Evolutionary conservation across 148 eudicot species (phyloP).

Genomic region (Vaccinium vitisidaea): DNA sequence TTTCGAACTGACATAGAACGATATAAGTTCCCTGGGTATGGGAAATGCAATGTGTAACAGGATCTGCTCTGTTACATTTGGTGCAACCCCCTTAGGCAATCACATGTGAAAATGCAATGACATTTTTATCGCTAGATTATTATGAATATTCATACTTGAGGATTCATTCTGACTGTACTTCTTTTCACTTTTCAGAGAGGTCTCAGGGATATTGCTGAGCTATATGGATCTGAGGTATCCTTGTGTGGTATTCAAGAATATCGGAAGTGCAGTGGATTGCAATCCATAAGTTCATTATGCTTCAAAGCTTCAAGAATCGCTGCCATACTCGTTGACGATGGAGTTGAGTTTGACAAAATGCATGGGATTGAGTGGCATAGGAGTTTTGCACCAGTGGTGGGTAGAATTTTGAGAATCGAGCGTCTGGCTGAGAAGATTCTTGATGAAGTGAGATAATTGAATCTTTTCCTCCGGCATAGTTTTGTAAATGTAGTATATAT

Average conservation of each 20-base stretch:
- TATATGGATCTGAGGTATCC: constrained; percentile 66
- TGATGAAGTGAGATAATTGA: constrained; percentile 52
- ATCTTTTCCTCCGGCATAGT: background rate
- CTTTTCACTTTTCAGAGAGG: constrained; percentile 59
- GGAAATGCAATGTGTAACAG: background rate
- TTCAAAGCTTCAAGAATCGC: constrained; percentile 74
- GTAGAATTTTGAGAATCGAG: constrained; percentile 85
- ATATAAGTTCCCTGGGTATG: background rate
- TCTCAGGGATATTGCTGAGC: constrained; percentile 71
- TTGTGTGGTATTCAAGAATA: constrained; percentile 66
- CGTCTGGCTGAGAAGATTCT: constrained; percentile 76
- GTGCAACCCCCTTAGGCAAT: background rate
- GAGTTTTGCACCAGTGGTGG: constrained; percentile 63
- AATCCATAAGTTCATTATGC: constrained; percentile 57
- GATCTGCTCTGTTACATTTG: background rate
- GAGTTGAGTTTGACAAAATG: constrained; percentile 65
- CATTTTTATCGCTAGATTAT: background rate
- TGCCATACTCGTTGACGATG: constrained; percentile 85
- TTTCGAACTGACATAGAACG: background rate
- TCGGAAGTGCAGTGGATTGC: constrained; percentile 50
- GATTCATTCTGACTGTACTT: background rate
- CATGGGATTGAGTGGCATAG: constrained; percentile 67
- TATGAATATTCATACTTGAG: background rate
- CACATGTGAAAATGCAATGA: background rate
- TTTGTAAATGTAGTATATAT: background rate